These are phyloP conservation scores for Graphilbum fragrans DNA, from an alignment of 2,329 filamentous ascomycete species.

Conservation along the genomic window DNA sequence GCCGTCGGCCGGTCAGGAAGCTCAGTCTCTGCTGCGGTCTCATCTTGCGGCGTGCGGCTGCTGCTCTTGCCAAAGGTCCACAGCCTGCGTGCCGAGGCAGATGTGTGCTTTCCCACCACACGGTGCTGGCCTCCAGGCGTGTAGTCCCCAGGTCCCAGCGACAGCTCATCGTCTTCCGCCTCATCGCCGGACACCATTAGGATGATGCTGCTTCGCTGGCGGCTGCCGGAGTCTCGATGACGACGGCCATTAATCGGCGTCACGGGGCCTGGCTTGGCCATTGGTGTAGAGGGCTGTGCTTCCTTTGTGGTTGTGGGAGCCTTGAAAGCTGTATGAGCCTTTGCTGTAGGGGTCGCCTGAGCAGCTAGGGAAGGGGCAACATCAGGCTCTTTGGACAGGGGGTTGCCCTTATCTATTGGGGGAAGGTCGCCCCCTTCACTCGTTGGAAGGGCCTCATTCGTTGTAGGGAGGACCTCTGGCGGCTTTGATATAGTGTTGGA, in stretches of 20 bases:
- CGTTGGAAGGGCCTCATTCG: too few species aligned
- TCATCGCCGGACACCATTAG: constrained; percentile 26
- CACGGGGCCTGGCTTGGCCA: background rate
- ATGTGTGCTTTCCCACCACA: constrained; percentile 1
- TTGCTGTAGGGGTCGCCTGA: too few species aligned
- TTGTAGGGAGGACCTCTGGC: too few species aligned
- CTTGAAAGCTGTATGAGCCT: too few species aligned
- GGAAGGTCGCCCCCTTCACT: too few species aligned
- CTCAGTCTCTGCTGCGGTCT: too few species aligned
- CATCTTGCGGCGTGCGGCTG: background rate
- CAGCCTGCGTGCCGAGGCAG: background rate
- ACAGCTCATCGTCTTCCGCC: constrained; percentile 24
- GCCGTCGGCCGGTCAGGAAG: too few species aligned
- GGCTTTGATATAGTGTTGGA: background rate
- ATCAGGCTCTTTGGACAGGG: too few species aligned
- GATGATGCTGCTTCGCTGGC: constrained; percentile 19
- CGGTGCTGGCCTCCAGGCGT: constrained; percentile 9
- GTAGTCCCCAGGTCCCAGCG: constrained; percentile 18
- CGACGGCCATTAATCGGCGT: background rate
- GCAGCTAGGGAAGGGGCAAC: too few species aligned
- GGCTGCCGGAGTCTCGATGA: background rate
- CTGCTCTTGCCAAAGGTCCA: background rate
- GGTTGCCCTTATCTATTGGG: too few species aligned
- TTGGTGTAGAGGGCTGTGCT: background rate
- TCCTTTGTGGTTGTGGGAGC: too few species aligned